Evolutionary conservation across 2,329 filamentous ascomycete genomes (phyloP).

Genomic region (Colletotrichum tropicicola): DNA sequence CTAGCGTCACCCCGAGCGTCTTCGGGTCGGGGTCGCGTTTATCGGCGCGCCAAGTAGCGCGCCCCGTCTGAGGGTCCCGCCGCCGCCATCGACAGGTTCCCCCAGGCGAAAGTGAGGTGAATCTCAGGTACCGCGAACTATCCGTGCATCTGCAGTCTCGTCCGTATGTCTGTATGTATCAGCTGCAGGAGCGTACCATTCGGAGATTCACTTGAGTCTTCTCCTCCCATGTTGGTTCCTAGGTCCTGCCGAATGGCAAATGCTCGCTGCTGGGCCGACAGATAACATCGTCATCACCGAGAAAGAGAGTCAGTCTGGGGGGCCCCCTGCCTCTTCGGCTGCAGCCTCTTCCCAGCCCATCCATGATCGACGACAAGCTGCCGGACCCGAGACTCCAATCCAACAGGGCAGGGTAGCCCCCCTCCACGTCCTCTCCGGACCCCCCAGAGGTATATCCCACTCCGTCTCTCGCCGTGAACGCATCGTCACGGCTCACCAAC

Average conservation of each 20-base stretch:
- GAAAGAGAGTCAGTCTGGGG: too few species aligned
- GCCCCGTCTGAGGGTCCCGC: constrained; percentile 19
- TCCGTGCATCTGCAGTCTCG: background rate
- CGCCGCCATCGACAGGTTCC: constrained; percentile 35
- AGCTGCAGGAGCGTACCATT: constrained; percentile 8
- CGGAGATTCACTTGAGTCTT: background rate
- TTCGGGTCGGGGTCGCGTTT: background rate
- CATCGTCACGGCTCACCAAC: background rate
- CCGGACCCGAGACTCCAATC: constrained; percentile 18
- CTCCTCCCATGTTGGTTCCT: background rate
- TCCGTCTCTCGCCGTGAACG: background rate
- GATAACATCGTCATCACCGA: background rate
- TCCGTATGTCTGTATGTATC: constrained; percentile 17
- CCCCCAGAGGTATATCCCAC: background rate
- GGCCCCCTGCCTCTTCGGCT: too few species aligned
- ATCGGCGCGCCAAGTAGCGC: constrained; percentile 14
- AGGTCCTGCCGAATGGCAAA: background rate
- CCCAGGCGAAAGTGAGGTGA: too few species aligned
- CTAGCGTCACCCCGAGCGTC: constrained; percentile 9
- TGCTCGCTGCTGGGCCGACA: background rate
- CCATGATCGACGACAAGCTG: constrained; percentile 20
- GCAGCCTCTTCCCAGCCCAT: constrained; percentile 4
- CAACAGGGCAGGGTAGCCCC: background rate
- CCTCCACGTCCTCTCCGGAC: background rate
- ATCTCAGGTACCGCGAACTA: too few species aligned